Evolutionary conservation across 371 early-diverging fungal species (phyloP).

Genomic region (Circinella umbellata): DNA sequence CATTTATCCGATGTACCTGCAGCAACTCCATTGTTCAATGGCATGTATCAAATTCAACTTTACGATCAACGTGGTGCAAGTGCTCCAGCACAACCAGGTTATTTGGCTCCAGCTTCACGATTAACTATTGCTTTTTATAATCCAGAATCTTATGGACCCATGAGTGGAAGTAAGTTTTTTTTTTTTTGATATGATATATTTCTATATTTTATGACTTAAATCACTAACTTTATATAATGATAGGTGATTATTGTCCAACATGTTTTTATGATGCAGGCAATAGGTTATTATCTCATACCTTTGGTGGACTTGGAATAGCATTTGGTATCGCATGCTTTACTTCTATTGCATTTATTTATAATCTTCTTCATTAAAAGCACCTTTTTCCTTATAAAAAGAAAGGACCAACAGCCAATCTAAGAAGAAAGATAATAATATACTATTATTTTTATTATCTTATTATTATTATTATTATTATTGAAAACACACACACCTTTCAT

Average conservation of each 20-base stretch:
- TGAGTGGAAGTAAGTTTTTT: conserved; percentile 14
- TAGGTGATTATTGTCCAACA: conserved; percentile 46
- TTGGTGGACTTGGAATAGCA: conserved; percentile 39
- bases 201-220: not conserved
- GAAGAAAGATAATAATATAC: too few species aligned
- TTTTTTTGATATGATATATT: not conserved
- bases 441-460: too few species aligned
- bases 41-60: conserved; percentile 46
- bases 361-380: conserved; percentile 23
- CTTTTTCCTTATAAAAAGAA: too few species aligned
- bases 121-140: conserved; percentile 50
- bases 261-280: conserved; percentile 48
- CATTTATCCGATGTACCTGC: conserved; percentile 40
- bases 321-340: conserved; percentile 43
- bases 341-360: conserved; percentile 40
- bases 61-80: conserved; percentile 54
- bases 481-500: too few species aligned
- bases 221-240: not conserved
- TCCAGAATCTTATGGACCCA: conserved; percentile 34
- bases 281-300: conserved; percentile 21
- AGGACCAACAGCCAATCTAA: too few species aligned
- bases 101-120: conserved; percentile 36
- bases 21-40: conserved; percentile 50
- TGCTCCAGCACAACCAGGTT: conserved; percentile 41
- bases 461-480: too few species aligned